phyloP scores from a whole-genome alignment of 495 filamentous ascomycete species.

The Daldinia childiae region DNA sequence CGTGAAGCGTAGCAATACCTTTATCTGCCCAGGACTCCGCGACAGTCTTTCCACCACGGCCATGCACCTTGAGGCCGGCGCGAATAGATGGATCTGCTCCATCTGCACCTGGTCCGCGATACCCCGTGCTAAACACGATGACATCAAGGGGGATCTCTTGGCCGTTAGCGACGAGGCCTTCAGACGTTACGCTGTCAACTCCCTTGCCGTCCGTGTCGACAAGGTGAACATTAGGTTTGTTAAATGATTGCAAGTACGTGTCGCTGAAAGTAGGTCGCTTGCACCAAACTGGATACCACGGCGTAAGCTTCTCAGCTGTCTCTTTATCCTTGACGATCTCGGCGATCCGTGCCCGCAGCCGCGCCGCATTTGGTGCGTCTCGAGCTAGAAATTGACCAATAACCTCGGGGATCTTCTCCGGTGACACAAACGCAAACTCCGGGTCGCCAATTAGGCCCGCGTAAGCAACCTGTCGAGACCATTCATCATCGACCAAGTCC shows the following conservation, averaged over 20 bases:
- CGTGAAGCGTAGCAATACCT: conserved; percentile 59
- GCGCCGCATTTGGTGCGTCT: conserved; percentile 41
- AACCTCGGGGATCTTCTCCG: conserved; percentile 50
- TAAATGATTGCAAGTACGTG: conserved; percentile 57
- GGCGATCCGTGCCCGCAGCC: conserved; percentile 50
- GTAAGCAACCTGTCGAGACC: conserved; percentile 50
- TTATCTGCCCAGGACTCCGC: conserved; percentile 53
- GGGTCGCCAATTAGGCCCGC: conserved; percentile 47
- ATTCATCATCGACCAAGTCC: conserved; percentile 55
- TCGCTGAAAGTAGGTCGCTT: conserved; percentile 60
- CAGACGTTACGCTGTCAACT: conserved; percentile 50
- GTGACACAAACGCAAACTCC: conserved; percentile 33
- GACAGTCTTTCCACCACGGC: conserved; percentile 54
- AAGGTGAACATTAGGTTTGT: conserved; percentile 57
- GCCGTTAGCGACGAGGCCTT: conserved; percentile 52
- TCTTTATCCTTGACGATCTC: conserved; percentile 55
- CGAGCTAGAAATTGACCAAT: conserved; percentile 44
- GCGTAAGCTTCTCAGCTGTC: conserved; percentile 54
- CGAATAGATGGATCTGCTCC: conserved; percentile 46
- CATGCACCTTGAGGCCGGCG: conserved; percentile 53
- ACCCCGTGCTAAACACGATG: conserved; percentile 61
- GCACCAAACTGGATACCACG: conserved; percentile 59
- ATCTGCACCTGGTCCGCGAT: conserved; percentile 45
- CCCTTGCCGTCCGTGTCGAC: conserved; percentile 65
- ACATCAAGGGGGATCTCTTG: conserved; percentile 58